Percentiles rank a stretch among this genome's conserved stretches.
These are phyloP conservation scores for Cordia subcordata DNA, from an alignment of 257 asterid genomes.

Conservation along the genomic window DNA sequence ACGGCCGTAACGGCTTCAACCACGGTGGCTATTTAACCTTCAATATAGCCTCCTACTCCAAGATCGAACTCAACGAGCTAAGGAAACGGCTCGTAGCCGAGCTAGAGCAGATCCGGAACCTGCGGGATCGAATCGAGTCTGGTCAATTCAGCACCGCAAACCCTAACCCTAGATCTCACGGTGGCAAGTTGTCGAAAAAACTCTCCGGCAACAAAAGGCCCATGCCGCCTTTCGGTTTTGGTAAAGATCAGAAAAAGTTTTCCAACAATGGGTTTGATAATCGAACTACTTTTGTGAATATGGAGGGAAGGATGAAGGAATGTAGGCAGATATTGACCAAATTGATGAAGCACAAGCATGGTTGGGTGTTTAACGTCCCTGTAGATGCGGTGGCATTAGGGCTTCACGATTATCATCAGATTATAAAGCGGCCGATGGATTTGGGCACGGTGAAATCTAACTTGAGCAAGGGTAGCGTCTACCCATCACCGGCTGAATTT, in stretches of 20 bases:
- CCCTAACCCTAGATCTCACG: slow-evolving; percentile 44
- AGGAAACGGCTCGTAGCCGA: slow-evolving; percentile 57
- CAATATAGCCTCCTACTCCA: slow-evolving; percentile 46
- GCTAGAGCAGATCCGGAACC: slow-evolving; percentile 72
- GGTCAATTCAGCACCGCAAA: slow-evolving; percentile 40
- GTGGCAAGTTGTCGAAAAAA: slow-evolving; percentile 43
- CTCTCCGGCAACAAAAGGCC: slow-evolving; percentile 41
- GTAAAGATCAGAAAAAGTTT: slow-evolving; percentile 29
- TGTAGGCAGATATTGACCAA: slow-evolving; percentile 60
- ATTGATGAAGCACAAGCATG: slow-evolving; percentile 58
- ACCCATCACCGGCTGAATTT: slow-evolving; percentile 55
- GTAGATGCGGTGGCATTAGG: slow-evolving; percentile 65
- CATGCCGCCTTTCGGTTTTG: slow-evolving; percentile 36
- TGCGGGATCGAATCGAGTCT: slow-evolving; percentile 65
- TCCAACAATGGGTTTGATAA: slow-evolving; percentile 27
- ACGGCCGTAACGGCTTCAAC: slow-evolving; percentile 43
- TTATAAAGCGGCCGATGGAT: slow-evolving; percentile 93
- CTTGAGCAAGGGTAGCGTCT: slow-evolving; percentile 37
- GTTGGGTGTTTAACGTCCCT: slow-evolving; percentile 59
- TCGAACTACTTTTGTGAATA: slow-evolving; percentile 23
- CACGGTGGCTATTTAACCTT: slow-evolving; percentile 57
- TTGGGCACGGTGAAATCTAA: slow-evolving; percentile 81
- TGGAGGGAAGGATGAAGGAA: slow-evolving; percentile 59
- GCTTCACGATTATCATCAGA: slow-evolving; percentile 83
- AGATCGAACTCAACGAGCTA: slow-evolving; percentile 53